Conservation (phyloP, 2,329 filamentous ascomycete genomes). For the Fusarium floridanum region DNA sequence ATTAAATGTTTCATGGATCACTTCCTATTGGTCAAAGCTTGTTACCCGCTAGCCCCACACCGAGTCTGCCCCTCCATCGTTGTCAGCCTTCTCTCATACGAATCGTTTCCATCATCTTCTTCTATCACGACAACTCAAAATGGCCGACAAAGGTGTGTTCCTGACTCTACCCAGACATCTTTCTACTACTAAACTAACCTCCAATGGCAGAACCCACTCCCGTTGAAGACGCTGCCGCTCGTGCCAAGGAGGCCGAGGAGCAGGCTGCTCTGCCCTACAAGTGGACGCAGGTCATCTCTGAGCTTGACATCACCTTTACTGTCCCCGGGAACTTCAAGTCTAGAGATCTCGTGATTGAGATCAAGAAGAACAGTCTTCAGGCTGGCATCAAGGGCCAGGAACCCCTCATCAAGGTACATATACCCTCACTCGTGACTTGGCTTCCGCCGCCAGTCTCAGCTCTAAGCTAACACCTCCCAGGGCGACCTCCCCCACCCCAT, state of each 20-base stretch:
- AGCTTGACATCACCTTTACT: constrained; percentile 83
- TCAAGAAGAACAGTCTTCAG: constrained; percentile 82
- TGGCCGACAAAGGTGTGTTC: constrained; percentile 58
- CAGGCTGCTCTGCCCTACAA: constrained; percentile 95
- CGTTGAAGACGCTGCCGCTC: constrained; percentile 69
- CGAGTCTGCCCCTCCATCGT: constrained; percentile 42
- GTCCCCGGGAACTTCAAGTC: constrained; percentile 88
- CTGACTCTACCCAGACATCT: background rate
- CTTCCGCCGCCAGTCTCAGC: background rate
- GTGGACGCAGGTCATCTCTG: constrained; percentile 93
- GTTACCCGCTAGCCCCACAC: background rate
- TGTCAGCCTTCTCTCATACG: constrained; percentile 48
- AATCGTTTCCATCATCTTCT: constrained; percentile 35
- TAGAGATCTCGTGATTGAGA: constrained; percentile 83
- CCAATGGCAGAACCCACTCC: constrained; percentile 62
- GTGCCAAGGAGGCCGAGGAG: constrained; percentile 83
- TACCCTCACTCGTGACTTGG: background rate
- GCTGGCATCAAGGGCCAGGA: constrained; percentile 91
- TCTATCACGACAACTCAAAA: constrained; percentile 37
- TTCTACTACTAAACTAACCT: background rate
- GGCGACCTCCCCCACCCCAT: constrained; percentile 87
- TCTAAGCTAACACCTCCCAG: constrained; percentile 59
- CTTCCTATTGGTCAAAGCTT: constrained; percentile 39
- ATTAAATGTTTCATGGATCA: background rate
- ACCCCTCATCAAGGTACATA: constrained; percentile 80